Base-by-base conservation (phyloP, 495 filamentous ascomycete genomes). In the Aspergillus nidulans region DNA sequence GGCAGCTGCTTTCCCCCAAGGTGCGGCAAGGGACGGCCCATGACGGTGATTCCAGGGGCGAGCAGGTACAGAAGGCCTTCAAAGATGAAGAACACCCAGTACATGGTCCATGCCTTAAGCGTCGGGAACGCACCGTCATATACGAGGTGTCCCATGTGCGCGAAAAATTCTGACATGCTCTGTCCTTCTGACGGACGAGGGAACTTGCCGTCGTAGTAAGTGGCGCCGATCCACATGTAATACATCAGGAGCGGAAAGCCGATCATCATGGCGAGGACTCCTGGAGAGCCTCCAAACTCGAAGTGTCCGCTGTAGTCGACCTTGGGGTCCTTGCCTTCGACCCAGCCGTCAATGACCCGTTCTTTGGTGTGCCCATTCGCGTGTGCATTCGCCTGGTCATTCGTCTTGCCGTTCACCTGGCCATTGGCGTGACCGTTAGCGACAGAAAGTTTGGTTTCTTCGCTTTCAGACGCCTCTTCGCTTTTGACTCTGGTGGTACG, bases 211-310 rank as follows among this genome's bases (percentile, higher is more conserved):
- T 89, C 75, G 68, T 96, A 98, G 70, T 91, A 92, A 42, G 85
- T 90, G 36, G 92, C 89, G 25, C 94, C 94, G 66, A 95, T 86
- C 92, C 92, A 98, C 90, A 98, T 92, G 76, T 96, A 97, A 77
- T 87, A 97, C 94, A 98, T 98, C 57, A 98, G 77, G 40, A 87
- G 32, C 12, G 94, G 94, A 70, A 97, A 98, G 43, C 84, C 86
- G 55, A 94, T 77, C 90, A 98, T 98, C 83, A 95, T 90, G 49
- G 84, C 75, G 19, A 75, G 68, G 21, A 90, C 84, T 52, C 92
- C 92, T 45, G 72, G 73, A 1, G 89, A 84, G 53, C 94, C 94
- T 54, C 91, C 90, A 63, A 98, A 97, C 64, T 98, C 94, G 65
- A 87, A 89, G 53, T 88, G 78, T 44, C 85, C 88, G 47, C 86